phyloP scores from a whole-genome alignment of 352 stramenopile species.

The Globisporangium paddicum region DNA sequence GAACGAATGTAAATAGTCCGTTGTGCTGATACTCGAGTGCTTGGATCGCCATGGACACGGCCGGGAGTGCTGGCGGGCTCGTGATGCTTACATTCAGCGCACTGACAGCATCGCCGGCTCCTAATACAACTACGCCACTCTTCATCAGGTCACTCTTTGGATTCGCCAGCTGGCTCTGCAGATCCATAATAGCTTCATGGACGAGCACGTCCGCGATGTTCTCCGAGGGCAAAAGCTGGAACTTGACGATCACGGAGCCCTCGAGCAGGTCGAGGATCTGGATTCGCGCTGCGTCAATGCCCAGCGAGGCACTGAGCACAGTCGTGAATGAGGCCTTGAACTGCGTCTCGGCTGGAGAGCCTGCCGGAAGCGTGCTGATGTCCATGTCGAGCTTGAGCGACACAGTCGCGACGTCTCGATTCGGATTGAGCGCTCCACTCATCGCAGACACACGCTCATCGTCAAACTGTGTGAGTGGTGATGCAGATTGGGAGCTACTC shows the following conservation, averaged over 20 bases:
- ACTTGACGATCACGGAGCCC: slow-evolving; percentile 66
- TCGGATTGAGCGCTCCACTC: slow-evolving; percentile 33
- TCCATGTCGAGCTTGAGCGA: slow-evolving; percentile 56
- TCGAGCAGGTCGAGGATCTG: slow-evolving; percentile 41
- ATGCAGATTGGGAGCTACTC: not conserved
- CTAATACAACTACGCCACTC: slow-evolving; percentile 24
- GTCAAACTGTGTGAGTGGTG: slow-evolving; percentile 14
- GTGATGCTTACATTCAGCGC: slow-evolving; percentile 30
- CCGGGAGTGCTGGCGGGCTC: slow-evolving; percentile 12
- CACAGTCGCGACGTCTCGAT: slow-evolving; percentile 42
- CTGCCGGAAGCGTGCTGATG: slow-evolving; percentile 43
- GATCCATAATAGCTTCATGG: slow-evolving; percentile 34
- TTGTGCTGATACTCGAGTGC: slow-evolving; percentile 53
- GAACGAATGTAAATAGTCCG: slow-evolving; percentile 58
- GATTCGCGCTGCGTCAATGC: slow-evolving; percentile 45
- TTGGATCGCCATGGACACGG: slow-evolving; percentile 26
- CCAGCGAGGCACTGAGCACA: slow-evolving; percentile 30
- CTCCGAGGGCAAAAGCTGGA: slow-evolving; percentile 45
- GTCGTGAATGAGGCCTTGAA: slow-evolving; percentile 46
- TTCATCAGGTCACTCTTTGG: slow-evolving; percentile 29
- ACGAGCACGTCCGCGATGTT: slow-evolving; percentile 44
- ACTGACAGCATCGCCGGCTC: slow-evolving; percentile 17
- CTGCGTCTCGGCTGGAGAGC: slow-evolving; percentile 35
- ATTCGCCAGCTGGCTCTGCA: slow-evolving; percentile 38
- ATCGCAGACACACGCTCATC: slow-evolving; percentile 24